Evolutionary conservation across 2,329 filamentous ascomycete species (phyloP).

Genomic region (Aspergillus sp.): DNA sequence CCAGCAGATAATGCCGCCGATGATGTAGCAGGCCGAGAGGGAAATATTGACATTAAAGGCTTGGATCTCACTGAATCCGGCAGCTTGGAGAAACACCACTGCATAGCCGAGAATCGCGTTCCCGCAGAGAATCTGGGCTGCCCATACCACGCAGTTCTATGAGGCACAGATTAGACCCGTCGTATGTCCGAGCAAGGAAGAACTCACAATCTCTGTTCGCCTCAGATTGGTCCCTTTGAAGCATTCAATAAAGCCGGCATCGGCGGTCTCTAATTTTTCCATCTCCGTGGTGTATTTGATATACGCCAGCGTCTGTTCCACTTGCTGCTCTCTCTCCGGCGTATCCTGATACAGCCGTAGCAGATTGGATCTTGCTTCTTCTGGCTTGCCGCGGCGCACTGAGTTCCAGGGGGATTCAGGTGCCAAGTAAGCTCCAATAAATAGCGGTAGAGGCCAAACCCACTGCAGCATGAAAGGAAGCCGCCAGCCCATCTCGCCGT

Average conservation of each 20-base stretch:
- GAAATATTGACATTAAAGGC: constrained; percentile 44
- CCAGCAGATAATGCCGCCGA: constrained; percentile 44
- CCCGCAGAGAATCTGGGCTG: constrained; percentile 40
- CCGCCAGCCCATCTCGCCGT: constrained; percentile 18
- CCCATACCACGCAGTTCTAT: constrained; percentile 45
- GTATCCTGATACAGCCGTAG: constrained; percentile 4
- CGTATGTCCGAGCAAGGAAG: too few relatives aligned
- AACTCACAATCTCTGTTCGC: constrained; percentile 64
- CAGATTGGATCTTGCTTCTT: neutral
- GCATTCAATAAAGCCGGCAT: constrained; percentile 74
- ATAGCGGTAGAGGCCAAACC: constrained; percentile 21
- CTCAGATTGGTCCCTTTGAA: constrained; percentile 74
- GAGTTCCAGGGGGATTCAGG: constrained; percentile 36
- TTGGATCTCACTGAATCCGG: constrained; percentile 37
- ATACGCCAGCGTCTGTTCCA: constrained; percentile 73
- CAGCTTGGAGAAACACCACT: constrained; percentile 41
- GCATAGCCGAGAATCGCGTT: constrained; percentile 39
- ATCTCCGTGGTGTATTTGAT: constrained; percentile 82
- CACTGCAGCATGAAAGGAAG: constrained; percentile 19
- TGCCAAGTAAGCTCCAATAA: constrained; percentile 28
- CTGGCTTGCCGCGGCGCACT: constrained; percentile 6
- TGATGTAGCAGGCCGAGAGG: constrained; percentile 42
- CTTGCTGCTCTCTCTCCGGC: constrained; percentile 3
- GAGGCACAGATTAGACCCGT: too few relatives aligned
- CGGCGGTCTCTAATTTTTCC: constrained; percentile 69